These are phyloP conservation scores for Bidens hawaiensis DNA, from an alignment of 140 eudicot species.

Conservation along the genomic window DNA sequence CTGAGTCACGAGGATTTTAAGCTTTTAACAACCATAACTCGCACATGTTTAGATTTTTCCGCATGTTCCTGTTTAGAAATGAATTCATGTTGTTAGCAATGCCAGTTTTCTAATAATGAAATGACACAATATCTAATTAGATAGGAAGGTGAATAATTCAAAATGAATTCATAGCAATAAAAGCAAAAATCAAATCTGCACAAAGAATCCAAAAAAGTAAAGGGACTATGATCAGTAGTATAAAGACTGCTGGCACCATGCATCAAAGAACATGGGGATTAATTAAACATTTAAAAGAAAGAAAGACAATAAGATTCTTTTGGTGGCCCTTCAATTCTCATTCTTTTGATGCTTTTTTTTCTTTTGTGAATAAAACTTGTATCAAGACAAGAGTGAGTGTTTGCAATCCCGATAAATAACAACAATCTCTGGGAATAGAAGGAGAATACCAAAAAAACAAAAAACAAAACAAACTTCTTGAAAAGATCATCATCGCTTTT, in stretches of 20 bases:
- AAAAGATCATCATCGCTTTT: constrained; percentile 28
- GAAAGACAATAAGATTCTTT: constrained; percentile 25
- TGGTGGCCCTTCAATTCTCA: constrained; percentile 31
- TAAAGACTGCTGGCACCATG: constrained; percentile 29
- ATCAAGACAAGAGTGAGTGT: constrained; percentile 10
- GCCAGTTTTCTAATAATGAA: too few species aligned
- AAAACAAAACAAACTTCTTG: constrained; percentile 13
- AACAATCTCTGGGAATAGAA: neutral
- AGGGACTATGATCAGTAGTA: constrained; percentile 17
- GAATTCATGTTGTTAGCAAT: neutral
- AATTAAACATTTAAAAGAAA: constrained; percentile 1
- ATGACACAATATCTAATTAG: too few species aligned
- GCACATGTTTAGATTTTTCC: too few species aligned
- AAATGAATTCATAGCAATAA: constrained; percentile 3
- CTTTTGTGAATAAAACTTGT: constrained; percentile 24
- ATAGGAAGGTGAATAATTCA: constrained; percentile 15
- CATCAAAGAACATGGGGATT: constrained; percentile 34
- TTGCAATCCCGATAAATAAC: constrained; percentile 32
- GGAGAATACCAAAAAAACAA: neutral
- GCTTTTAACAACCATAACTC: too few species aligned
- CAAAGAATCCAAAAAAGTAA: constrained; percentile 30
- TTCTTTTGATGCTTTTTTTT: constrained; percentile 29
- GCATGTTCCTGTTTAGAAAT: neutral
- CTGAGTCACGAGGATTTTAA: too few species aligned
- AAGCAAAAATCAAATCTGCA: constrained; percentile 17